Evolutionary conservation across 2,329 filamentous ascomycete species (phyloP).

Genomic region (Neonectria sp.): DNA sequence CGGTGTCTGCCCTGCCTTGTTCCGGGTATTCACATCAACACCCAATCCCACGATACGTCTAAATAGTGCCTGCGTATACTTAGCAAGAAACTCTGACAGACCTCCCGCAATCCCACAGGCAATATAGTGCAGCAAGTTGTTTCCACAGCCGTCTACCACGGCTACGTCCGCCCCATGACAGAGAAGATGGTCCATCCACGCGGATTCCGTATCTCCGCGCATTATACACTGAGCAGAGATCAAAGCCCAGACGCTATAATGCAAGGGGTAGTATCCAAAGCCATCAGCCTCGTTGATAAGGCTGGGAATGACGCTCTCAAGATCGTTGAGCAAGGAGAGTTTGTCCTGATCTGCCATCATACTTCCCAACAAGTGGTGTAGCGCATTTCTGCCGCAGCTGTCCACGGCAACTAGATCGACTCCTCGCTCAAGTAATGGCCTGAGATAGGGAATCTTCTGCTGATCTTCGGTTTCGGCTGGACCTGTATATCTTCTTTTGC

Average conservation of each 20-base stretch:
- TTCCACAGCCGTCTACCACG: conserved; percentile 25
- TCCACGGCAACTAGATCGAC: conserved; percentile 31
- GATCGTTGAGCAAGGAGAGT: conserved; percentile 10
- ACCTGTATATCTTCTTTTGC: background rate
- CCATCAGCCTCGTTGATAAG: conserved; percentile 35
- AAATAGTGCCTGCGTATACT: conserved; percentile 10
- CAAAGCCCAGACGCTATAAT: conserved; percentile 30
- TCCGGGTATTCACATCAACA: conserved; percentile 35
- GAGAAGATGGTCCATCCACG: conserved; percentile 31
- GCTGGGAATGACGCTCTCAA: conserved; percentile 8
- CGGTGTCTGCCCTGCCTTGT: conserved; percentile 32
- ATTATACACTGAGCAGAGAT: background rate
- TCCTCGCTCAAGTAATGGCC: conserved; percentile 30
- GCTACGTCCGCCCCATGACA: conserved; percentile 29
- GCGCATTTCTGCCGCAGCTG: conserved; percentile 30
- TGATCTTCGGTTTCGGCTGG: too few species aligned
- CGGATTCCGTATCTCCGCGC: too few species aligned
- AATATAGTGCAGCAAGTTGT: conserved; percentile 34
- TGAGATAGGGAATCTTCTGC: background rate
- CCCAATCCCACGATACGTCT: conserved; percentile 22
- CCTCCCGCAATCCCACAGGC: background rate
- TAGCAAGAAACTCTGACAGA: background rate
- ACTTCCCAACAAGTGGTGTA: conserved; percentile 29
- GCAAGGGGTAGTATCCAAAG: conserved; percentile 35
- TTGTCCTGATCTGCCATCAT: background rate